A percentile compares a stretch with the other conserved stretches of the same genome.
Conservation (phyloP, 1,139 yeast species). For the Yamadazyma siamensis region DNA sequence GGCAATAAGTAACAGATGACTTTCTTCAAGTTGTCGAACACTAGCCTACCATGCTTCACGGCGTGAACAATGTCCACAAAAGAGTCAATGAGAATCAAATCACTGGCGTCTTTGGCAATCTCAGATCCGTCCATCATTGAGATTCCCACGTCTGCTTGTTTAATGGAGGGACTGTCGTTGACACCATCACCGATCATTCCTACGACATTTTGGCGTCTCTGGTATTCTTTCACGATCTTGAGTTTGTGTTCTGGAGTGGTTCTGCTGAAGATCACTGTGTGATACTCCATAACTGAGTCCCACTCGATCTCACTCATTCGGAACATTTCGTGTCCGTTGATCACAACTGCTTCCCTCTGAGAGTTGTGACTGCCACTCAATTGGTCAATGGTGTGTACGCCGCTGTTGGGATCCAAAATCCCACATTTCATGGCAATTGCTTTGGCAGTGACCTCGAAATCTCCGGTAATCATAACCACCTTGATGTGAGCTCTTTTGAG, state of each 20-base stretch:
- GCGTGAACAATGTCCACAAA: slow-evolving; percentile 50
- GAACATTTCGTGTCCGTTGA: slow-evolving; percentile 39
- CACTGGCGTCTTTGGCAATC: slow-evolving; percentile 58
- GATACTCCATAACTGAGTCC: slow-evolving; percentile 33
- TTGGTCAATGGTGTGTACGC: slow-evolving; percentile 23
- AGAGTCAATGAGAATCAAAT: slow-evolving; percentile 41
- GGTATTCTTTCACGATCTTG: slow-evolving; percentile 46
- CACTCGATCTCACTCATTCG: slow-evolving; percentile 39
- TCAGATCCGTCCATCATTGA: slow-evolving; percentile 52
- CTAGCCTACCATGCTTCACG: slow-evolving; percentile 45
- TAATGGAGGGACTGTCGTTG: slow-evolving; percentile 51
- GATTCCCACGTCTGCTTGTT: slow-evolving; percentile 52
- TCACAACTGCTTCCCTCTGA: slow-evolving; percentile 21
- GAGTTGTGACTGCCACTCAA: slow-evolving; percentile 14
- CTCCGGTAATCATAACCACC: slow-evolving; percentile 54
- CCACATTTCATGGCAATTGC: slow-evolving; percentile 43
- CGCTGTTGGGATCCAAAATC: slow-evolving; percentile 7
- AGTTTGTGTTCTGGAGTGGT: slow-evolving; percentile 56
- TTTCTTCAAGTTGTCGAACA: slow-evolving; percentile 50
- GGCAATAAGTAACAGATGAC: slow-evolving; percentile 50
- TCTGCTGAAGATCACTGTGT: slow-evolving; percentile 49
- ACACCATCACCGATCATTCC: slow-evolving; percentile 57
- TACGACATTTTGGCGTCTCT: slow-evolving; percentile 39
- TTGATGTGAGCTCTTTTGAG: slow-evolving; percentile 49
- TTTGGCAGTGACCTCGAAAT: slow-evolving; percentile 50